Conservation (phyloP, 2,329 filamentous ascomycete genomes). For the Penicillium sp. region DNA sequence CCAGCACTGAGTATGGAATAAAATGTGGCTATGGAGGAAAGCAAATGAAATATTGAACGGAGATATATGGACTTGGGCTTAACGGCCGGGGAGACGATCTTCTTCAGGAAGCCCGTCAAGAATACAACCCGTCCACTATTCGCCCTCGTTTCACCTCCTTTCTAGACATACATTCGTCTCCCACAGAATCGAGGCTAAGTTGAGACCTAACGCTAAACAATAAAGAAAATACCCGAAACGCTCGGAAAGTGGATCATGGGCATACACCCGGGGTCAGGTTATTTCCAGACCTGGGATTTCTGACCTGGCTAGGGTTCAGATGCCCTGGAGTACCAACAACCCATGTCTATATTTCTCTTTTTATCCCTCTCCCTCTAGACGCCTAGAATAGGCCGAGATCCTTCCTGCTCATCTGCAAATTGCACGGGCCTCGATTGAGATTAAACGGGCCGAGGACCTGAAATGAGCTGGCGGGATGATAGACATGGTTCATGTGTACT, state of each 20-base stretch:
- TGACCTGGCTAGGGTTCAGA: constrained; percentile 19
- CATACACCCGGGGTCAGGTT: not conserved
- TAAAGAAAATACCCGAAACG: constrained; percentile 19
- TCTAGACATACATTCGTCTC: constrained; percentile 1
- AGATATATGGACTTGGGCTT: not conserved
- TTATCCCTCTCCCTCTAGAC: not conserved
- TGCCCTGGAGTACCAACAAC: constrained; percentile 14
- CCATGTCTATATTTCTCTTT: constrained; percentile 9
- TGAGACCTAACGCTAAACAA: constrained; percentile 11
- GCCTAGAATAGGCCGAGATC: not conserved
- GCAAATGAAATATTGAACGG: not conserved
- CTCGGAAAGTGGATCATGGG: constrained; percentile 20
- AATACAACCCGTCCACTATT: not conserved
- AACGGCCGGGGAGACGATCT: not conserved
- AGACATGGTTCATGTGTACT: constrained; percentile 2
- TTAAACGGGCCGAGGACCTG: constrained; percentile 3
- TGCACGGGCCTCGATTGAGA: constrained; percentile 3
- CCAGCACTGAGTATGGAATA: not conserved
- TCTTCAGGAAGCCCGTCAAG: not conserved
- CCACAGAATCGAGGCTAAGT: constrained; percentile 10
- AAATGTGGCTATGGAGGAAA: not conserved
- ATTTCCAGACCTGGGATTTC: constrained; percentile 14
- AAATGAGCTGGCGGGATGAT: constrained; percentile 12
- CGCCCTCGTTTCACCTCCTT: constrained; percentile 4
- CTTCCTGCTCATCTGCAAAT: not conserved